These are phyloP conservation scores for Avena insularis DNA, from an alignment of 176 grass and related monocot species.

Conservation along the genomic window DNA sequence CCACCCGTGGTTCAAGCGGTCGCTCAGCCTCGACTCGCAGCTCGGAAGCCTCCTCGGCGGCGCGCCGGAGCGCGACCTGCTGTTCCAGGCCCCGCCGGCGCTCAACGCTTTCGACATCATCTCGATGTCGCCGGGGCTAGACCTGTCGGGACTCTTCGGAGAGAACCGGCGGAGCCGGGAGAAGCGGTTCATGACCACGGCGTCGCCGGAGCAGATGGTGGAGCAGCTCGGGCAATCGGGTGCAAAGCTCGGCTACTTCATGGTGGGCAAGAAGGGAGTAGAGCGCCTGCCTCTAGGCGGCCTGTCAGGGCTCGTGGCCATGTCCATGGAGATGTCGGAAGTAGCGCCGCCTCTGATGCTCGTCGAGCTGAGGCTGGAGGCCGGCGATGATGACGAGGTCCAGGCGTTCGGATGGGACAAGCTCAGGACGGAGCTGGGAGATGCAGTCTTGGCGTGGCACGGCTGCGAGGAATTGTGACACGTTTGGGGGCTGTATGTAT, in stretches of 20 bases:
- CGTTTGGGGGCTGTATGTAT: conserved; percentile 19
- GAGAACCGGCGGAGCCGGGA: conserved; percentile 51
- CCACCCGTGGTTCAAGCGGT: conserved; percentile 93
- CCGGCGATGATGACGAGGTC: conserved; percentile 33
- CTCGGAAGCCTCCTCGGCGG: conserved; percentile 51
- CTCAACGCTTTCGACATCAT: conserved; percentile 96
- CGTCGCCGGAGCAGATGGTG: conserved; percentile 65
- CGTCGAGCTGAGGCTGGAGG: conserved; percentile 70
- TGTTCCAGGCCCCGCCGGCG: conserved; percentile 44
- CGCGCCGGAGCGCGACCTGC: conserved; percentile 43
- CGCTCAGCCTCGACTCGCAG: conserved; percentile 90
- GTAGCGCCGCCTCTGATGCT: conserved; percentile 65
- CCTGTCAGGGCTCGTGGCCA: conserved; percentile 55
- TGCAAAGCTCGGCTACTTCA: conserved; percentile 67
- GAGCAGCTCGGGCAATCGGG: conserved; percentile 56
- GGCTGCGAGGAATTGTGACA: conserved; percentile 42
- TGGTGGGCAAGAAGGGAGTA: conserved; percentile 56
- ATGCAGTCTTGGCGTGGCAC: conserved; percentile 77
- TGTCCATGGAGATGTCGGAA: conserved; percentile 80
- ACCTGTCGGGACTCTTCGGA: conserved; percentile 76
- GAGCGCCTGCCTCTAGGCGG: conserved; percentile 47
- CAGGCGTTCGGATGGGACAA: conserved; percentile 74
- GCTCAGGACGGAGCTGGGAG: conserved; percentile 70
- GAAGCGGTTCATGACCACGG: conserved; percentile 75
- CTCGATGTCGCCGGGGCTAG: conserved; percentile 69